These are phyloP conservation scores for Cladosporium sp. DNA, from an alignment of 2,329 filamentous ascomycete species.

Conservation along the genomic window DNA sequence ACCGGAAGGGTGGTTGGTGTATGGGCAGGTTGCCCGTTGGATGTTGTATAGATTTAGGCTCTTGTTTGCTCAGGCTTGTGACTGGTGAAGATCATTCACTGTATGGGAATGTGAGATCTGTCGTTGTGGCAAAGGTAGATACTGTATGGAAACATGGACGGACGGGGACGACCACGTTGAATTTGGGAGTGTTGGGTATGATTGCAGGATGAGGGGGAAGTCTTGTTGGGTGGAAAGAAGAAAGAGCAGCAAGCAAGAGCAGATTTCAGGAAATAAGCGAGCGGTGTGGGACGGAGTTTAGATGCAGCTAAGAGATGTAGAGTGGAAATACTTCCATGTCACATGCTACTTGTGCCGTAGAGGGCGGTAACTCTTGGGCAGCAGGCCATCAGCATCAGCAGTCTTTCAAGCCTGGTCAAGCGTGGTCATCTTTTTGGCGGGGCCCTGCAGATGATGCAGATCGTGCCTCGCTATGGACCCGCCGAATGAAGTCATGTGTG, in stretches of 20 bases:
- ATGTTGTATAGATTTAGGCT: not conserved
- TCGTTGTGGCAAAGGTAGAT: slow-evolving; percentile 12
- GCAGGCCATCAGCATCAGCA: too few species aligned
- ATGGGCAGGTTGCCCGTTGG: slow-evolving; percentile 1
- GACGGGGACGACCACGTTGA: not conserved
- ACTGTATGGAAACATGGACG: slow-evolving; percentile 9
- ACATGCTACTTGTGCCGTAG: too few species aligned
- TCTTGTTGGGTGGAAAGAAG: not conserved
- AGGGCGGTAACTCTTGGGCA: too few species aligned
- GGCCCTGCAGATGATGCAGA: too few species aligned
- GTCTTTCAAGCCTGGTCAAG: too few species aligned
- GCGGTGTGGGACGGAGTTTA: slow-evolving; percentile 11
- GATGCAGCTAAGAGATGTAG: not conserved
- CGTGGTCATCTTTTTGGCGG: too few species aligned
- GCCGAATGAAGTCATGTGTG: too few species aligned
- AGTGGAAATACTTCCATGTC: too few species aligned
- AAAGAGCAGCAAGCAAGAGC: not conserved
- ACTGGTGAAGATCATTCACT: not conserved
- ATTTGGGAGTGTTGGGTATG: not conserved
- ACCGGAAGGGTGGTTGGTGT: not conserved
- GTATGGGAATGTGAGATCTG: slow-evolving; percentile 12
- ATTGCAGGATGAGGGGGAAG: not conserved
- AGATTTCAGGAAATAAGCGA: slow-evolving; percentile 4
- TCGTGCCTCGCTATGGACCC: too few species aligned
- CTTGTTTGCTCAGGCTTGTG: not conserved